phyloP scores from a whole-genome alignment of 2,329 filamentous ascomycete species.

The Scedosporium minutisporum region DNA sequence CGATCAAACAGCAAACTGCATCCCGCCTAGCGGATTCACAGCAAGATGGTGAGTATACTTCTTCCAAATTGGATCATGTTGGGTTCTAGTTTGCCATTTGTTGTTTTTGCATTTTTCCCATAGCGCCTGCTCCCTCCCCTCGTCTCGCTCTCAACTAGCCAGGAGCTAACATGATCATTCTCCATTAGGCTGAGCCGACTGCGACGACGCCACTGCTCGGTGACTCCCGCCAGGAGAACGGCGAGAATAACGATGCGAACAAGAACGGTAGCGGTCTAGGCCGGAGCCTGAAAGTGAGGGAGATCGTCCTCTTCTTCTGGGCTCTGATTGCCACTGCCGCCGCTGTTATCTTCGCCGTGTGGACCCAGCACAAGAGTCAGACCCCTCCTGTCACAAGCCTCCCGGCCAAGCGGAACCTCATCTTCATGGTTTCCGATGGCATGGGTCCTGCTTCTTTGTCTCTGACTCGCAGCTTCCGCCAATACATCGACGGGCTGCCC shows the following conservation, averaged over 20 bases:
- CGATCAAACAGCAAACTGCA: background rate
- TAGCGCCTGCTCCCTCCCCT: background rate
- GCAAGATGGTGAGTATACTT: background rate
- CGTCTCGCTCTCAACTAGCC: no score
- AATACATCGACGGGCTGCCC: conserved; percentile 64
- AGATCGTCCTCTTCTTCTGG: conserved; percentile 72
- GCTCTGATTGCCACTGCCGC: conserved; percentile 69
- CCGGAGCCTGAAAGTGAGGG: conserved; percentile 39
- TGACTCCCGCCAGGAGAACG: conserved; percentile 17
- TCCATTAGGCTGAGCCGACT: background rate
- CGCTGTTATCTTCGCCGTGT: conserved; percentile 72
- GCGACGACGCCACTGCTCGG: conserved; percentile 8
- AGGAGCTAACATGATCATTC: background rate
- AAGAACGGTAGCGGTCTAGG: conserved; percentile 14
- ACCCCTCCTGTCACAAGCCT: conserved; percentile 17
- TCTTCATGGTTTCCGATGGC: conserved; percentile 98
- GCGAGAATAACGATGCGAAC: conserved; percentile 18
- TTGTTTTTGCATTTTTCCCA: background rate
- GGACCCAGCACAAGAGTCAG: conserved; percentile 53
- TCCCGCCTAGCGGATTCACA: background rate
- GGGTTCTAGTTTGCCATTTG: background rate
- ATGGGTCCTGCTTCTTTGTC: conserved; percentile 93
- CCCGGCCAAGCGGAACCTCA: conserved; percentile 68
- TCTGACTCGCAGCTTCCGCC: conserved; percentile 77
- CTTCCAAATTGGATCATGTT: background rate